Evolutionary conservation across 306 rosid species (phyloP).

Genomic region (Lathyrus tuberosus): DNA sequence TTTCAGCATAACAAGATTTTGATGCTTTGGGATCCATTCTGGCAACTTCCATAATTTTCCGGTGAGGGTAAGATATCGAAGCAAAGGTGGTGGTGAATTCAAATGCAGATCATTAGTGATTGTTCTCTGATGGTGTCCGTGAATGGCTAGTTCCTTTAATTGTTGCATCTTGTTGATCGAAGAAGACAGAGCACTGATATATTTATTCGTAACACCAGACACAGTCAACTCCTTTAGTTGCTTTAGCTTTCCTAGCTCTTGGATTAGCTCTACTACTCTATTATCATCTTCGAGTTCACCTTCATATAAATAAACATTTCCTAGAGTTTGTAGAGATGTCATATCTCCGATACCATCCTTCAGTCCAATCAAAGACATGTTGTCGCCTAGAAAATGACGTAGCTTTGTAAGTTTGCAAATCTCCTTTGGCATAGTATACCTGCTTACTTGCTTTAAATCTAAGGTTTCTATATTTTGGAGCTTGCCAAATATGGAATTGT

Average conservation of each 20-base stretch:
- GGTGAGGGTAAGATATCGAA: background rate
- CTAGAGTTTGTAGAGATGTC: background rate
- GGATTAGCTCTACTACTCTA: background rate
- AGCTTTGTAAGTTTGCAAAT: slow-evolving; percentile 6
- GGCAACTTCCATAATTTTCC: background rate
- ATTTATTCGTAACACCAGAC: background rate
- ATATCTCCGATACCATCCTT: slow-evolving; percentile 10
- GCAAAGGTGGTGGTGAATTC: background rate
- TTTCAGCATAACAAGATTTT: background rate
- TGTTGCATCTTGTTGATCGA: background rate
- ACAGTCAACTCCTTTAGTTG: background rate
- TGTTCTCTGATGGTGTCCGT: too few relatives aligned
- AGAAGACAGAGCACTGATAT: background rate
- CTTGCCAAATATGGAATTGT: background rate
- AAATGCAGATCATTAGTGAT: background rate
- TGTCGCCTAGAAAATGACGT: background rate
- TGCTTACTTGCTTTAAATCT: background rate
- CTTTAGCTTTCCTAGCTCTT: background rate
- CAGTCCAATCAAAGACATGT: background rate
- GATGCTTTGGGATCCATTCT: background rate
- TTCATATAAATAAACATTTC: background rate
- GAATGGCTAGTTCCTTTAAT: background rate
- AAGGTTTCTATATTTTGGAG: slow-evolving; percentile 5
- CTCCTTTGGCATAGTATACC: background rate
- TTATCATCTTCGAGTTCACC: background rate